phyloP scores from a whole-genome alignment of 441 rosid genomes.

The Arabidopsis hybrid region DNA sequence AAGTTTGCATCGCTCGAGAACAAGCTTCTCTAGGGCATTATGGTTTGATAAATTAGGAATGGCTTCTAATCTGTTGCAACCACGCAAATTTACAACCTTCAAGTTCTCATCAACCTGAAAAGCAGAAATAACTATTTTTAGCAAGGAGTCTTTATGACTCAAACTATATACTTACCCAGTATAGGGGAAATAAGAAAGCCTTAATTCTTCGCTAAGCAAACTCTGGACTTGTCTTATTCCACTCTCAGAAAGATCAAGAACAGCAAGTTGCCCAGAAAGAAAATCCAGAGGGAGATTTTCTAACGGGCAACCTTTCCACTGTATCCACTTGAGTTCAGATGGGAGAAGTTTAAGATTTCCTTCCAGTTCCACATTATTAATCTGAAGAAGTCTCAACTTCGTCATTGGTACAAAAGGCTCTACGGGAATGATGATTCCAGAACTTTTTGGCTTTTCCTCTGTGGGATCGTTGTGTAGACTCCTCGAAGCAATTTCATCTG shows the following conservation, averaged over 20 bases:
- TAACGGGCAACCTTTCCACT: slow-evolving; percentile 70
- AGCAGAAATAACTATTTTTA: not conserved
- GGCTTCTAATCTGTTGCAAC: slow-evolving; percentile 52
- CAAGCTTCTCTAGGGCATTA: slow-evolving; percentile 58
- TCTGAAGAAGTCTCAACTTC: slow-evolving; percentile 65
- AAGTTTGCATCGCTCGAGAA: slow-evolving; percentile 50
- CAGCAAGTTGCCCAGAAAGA: slow-evolving; percentile 51
- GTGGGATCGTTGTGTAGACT: slow-evolving; percentile 22
- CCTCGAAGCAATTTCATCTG: not conserved
- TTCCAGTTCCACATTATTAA: slow-evolving; percentile 56
- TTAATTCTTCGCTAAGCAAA: slow-evolving; percentile 42
- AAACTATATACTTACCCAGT: not conserved
- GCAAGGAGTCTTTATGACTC: not conserved
- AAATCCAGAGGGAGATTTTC: slow-evolving; percentile 55
- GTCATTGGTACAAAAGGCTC: slow-evolving; percentile 53
- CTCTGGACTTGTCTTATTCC: slow-evolving; percentile 46
- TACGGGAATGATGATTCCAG: slow-evolving; percentile 42
- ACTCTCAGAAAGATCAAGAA: slow-evolving; percentile 77
- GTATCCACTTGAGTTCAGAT: slow-evolving; percentile 65
- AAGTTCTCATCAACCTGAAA: slow-evolving; percentile 55
- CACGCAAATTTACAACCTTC: slow-evolving; percentile 53
- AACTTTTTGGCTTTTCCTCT: slow-evolving; percentile 28
- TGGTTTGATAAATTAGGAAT: slow-evolving; percentile 61
- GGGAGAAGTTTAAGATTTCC: slow-evolving; percentile 62
- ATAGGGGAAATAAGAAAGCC: not conserved